Evolutionary conservation across 1,284 basidiomycete genomes (phyloP).

Genomic region (Apiotrichum akiyoshidainum): DNA sequence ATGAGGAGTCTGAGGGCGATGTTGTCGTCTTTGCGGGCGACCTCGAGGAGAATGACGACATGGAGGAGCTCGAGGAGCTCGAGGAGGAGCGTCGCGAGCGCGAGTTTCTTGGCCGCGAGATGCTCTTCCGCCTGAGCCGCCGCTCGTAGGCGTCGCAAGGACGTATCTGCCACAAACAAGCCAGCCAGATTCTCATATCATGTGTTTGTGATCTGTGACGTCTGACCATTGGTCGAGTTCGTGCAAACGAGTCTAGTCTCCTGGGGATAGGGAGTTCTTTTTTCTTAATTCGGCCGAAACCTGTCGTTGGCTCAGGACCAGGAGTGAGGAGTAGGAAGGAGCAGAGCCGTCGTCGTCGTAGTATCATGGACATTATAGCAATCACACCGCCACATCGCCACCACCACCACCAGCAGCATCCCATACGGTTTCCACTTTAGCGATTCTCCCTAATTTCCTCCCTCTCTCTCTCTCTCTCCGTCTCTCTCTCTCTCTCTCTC

Average conservation of each 20-base stretch:
- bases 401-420: not conserved
- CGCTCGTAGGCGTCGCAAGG: not conserved
- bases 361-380: too few species aligned
- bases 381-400: not conserved
- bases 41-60: conserved; percentile 6
- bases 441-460: not conserved
- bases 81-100: conserved; percentile 32
- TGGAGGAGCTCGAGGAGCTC: conserved; percentile 24
- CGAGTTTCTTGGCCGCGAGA: conserved; percentile 30
- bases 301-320: too few species aligned
- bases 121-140: conserved; percentile 14
- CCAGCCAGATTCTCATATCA: too few species aligned
- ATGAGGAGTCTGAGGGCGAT: conserved; percentile 35
- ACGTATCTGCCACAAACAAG: not conserved
- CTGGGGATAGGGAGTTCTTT: too few species aligned
- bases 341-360: too few species aligned
- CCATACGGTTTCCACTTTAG: not conserved
- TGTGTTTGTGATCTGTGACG: too few species aligned
- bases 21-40: conserved; percentile 25
- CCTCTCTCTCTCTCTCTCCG: too few species aligned
- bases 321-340: too few species aligned
- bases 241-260: too few species aligned
- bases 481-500: not conserved
- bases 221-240: too few species aligned
- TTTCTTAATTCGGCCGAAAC: too few species aligned